These are phyloP conservation scores for Citrullus amarus DNA, from an alignment of 306 rosid genomes.

Conservation along the genomic window DNA sequence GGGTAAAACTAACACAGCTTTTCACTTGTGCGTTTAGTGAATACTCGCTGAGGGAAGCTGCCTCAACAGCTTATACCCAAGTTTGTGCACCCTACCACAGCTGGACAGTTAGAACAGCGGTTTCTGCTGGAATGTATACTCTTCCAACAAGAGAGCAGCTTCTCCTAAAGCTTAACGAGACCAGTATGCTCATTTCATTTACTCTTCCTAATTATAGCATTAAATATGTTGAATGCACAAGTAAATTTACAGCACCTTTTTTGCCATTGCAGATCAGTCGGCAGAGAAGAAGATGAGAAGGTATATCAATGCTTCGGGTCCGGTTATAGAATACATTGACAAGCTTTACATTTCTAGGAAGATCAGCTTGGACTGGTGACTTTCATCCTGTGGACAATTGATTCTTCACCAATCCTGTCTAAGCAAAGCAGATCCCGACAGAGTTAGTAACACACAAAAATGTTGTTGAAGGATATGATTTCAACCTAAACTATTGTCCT, in stretches of 20 bases:
- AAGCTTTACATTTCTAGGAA: constrained; percentile 52
- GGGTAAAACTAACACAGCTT: background rate
- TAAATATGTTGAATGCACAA: background rate
- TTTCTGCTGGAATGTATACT: constrained; percentile 86
- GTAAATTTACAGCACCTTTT: background rate
- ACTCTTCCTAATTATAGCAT: background rate
- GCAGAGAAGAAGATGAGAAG: constrained; percentile 81
- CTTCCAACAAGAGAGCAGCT: constrained; percentile 90
- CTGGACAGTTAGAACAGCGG: constrained; percentile 88
- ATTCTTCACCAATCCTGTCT: background rate
- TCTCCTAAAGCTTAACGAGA: constrained; percentile 58
- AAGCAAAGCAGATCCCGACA: background rate
- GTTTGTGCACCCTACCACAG: constrained; percentile 86
- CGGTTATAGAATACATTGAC: constrained; percentile 72
- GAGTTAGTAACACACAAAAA: background rate
- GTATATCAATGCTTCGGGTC: constrained; percentile 49
- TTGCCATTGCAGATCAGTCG: constrained; percentile 46
- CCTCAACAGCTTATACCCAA: constrained; percentile 69
- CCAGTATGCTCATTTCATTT: constrained; percentile 30
- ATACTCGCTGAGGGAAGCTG: constrained; percentile 48
- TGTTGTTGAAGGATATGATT: no score
- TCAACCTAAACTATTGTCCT: background rate
- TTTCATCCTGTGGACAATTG: background rate
- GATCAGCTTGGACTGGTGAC: constrained; percentile 80
- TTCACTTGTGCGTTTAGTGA: constrained; percentile 31